Evolutionary conservation across 2,329 filamentous ascomycete genomes (phyloP).

Genomic region (Penicillium sclerotiorum): DNA sequence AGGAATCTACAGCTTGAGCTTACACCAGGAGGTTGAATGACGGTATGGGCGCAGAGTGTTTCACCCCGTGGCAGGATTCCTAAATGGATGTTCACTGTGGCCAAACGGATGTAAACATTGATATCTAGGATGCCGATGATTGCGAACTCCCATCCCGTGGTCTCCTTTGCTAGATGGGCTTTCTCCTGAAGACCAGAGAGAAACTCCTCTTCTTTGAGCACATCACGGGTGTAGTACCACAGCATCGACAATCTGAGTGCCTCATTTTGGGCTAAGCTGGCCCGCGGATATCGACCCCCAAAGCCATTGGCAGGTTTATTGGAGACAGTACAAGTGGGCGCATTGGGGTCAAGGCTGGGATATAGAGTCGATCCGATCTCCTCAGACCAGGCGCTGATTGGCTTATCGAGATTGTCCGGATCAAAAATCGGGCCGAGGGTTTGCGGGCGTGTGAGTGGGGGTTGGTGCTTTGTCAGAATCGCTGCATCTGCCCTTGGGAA

Average conservation of each 20-base stretch:
- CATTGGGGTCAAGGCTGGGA: background rate
- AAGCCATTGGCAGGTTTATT: background rate
- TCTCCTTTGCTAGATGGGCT: slow-evolving; percentile 14
- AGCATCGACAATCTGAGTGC: slow-evolving; percentile 14
- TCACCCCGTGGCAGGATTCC: slow-evolving; percentile 16
- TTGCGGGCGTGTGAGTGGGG: slow-evolving; percentile 5
- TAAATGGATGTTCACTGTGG: slow-evolving; percentile 12
- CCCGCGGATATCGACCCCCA: slow-evolving; percentile 5
- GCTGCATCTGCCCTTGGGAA: slow-evolving; percentile 13
- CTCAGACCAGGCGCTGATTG: slow-evolving; percentile 9
- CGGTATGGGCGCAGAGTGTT: slow-evolving; percentile 16
- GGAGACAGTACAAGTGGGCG: background rate
- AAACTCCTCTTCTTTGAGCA: slow-evolving; percentile 9
- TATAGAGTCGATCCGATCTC: slow-evolving; percentile 3
- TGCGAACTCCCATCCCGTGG: slow-evolving; percentile 17
- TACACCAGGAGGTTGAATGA: slow-evolving; percentile 16
- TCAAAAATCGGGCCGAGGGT: slow-evolving; percentile 11
- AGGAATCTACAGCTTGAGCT: background rate
- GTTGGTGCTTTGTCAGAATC: slow-evolving; percentile 6
- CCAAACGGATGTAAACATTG: slow-evolving; percentile 14
- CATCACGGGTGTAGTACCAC: slow-evolving; percentile 17
- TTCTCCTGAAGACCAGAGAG: slow-evolving; percentile 20
- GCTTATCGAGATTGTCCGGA: slow-evolving; percentile 8
- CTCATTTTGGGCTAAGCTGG: slow-evolving; percentile 11
- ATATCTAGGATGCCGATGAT: slow-evolving; percentile 19